Base-by-base conservation (phyloP, 768 basidiomycete genomes). In the Mycena vulgaris region DNA sequence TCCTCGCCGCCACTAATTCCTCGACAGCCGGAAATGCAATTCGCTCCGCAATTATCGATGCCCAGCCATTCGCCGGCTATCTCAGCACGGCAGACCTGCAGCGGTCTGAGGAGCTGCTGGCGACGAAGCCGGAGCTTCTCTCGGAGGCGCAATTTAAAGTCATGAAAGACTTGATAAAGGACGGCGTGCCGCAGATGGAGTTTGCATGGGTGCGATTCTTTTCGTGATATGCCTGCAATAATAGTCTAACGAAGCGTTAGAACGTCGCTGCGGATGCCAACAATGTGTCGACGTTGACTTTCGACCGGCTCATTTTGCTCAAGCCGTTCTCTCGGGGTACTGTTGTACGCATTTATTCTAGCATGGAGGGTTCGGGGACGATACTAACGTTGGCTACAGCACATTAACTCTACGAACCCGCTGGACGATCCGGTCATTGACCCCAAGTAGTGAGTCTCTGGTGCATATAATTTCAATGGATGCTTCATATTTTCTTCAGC, bases 181-280 rank as follows among this genome's bases (percentile, higher is more conserved):
- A 53, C 1, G 69, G 65, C 35, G 59, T 71, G 39, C 63, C 69
- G 11, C 69, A 71, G 53, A 66, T 66, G 56, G 69, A 71, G n/a
- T 59, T 71, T 7, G 64, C 63, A 35, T 71, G 69, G 69, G 64
- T 63, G 48, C 25, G 8, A 55, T 51, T 3, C 37, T 30, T 23
- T 60, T 60, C 16, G 35, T 14, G 10, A 47, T 23, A 47, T 27
- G 5, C 42, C 21, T 27, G 10, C 3, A 21, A 16, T 27, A 49
- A 7, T n/a, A 5, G 10, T 27, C 14, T 49, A 10, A 49, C 9
- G 9, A 25, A 14, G 25, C 5, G 13, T 2, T 39, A 68, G 67
- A 68, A 68, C 33, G n/a, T 68, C 23, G 60, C 60, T 28, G 53
- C 67, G 14, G 60, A 68, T 21, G 59, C 60, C 16, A 68, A 68